Evolutionary conservation across 768 basidiomycete genomes (phyloP).

Genomic region (Termitomyces sp.): DNA sequence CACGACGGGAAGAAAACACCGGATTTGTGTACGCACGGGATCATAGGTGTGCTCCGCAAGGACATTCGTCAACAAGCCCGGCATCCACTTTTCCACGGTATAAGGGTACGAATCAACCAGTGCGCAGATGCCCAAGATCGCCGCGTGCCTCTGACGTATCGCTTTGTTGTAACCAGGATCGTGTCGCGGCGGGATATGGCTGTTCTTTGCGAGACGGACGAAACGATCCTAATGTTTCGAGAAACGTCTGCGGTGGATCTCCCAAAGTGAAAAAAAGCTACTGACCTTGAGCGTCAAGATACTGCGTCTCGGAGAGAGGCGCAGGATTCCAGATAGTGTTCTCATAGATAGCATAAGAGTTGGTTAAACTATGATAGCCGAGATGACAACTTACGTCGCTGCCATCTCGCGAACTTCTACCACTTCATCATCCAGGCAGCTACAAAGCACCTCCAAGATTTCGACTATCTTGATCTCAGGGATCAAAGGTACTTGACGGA

Average conservation of each 20-base stretch:
- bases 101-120: conserved; percentile 94
- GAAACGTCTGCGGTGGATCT: not conserved
- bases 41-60: conserved; percentile 84
- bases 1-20: conserved; percentile 2
- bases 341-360: conserved; percentile 25
- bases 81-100: conserved; percentile 94
- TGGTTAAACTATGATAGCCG: not conserved
- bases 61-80: conserved; percentile 73
- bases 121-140: conserved; percentile 91
- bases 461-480: conserved; percentile 70
- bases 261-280: conserved; percentile 13
- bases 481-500: conserved; percentile 83
- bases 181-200: conserved; percentile 60
- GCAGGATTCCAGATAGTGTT: conserved; percentile 78
- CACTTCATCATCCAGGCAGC: conserved; percentile 82
- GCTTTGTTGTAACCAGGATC: conserved; percentile 66
- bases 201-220: conserved; percentile 65
- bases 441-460: conserved; percentile 81
- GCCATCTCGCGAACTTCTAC: conserved; percentile 91
- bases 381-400: conserved; percentile 53
- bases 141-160: conserved; percentile 80
- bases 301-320: conserved; percentile 76
- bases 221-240: conserved; percentile 61
- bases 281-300: conserved; percentile 68
- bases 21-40: conserved; percentile 45